Base-by-base conservation (phyloP, 805 yeast genomes). In the Spathaspora sp. region DNA sequence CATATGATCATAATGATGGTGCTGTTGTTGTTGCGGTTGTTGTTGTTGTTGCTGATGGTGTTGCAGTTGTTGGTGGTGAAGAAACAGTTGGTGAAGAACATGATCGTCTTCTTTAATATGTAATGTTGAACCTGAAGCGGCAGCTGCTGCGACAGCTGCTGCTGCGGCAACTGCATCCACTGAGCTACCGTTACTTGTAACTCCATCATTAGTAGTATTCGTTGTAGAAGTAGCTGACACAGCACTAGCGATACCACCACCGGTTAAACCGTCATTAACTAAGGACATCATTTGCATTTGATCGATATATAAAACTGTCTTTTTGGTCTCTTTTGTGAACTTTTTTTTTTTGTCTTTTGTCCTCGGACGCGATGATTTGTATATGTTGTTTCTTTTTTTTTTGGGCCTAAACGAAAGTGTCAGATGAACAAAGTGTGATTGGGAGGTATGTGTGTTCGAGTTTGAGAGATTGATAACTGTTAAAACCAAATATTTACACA, bases 131-230 rank as follows among this genome's bases (percentile, higher is more conserved):
- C 26, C 26, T 23, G 39, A 43, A 23, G 47, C 50, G 42, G 52
- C 51, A 20, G 55, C 58, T 12, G 63, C 63, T 5, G 56, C 62
- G 2, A 52, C 62, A 28, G 60, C 64, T 11, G 63, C 65, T 8
- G 62, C 63, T 9, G 60, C 61, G 17, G 61, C 60, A 8, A 63
- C 66, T 20, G 26, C 44, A 6, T 42, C 44, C 2, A 16, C 29
- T 3, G 44, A 38, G 54, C 60, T 53, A 12, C 59, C 45, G 47
- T 56, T 60, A 19, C 58, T 52, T 20, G 44, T 6, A 23, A 23
- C 26, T 4, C 26, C 26, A 18, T 42, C 44, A 14, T 42, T 19
- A 26, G 57, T 14, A 16, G 40, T 35, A 35, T 2, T n/a, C 3
- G 40, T 14, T 14, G 17, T 35, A 14, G 31, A 14, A 12, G 31